Conservation (phyloP, 1,284 basidiomycete genomes). For the Sanghuangporus weigelae region DNA sequence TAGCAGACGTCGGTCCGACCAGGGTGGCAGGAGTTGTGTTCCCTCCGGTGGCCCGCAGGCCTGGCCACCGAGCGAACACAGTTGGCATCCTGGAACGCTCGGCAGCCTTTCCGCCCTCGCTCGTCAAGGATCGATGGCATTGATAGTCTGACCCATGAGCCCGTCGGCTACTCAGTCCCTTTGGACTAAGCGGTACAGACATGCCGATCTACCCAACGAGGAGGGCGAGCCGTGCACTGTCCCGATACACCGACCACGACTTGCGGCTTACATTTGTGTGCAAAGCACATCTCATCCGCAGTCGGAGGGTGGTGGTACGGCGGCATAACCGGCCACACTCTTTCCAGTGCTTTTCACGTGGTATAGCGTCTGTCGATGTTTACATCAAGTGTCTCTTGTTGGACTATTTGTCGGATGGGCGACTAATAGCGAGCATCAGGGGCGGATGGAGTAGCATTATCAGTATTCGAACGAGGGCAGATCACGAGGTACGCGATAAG, state of each 20-base stretch:
- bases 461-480: background rate
- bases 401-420: background rate
- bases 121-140: background rate
- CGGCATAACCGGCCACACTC: background rate
- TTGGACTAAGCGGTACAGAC: background rate
- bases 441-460: background rate
- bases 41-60: constrained; percentile 27
- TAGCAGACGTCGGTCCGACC: too few species aligned
- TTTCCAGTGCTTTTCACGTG: background rate
- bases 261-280: background rate
- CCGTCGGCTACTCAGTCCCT: background rate
- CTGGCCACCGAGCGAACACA: background rate
- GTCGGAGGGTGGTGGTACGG: background rate
- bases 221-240: background rate
- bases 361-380: background rate
- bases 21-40: background rate
- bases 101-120: background rate
- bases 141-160: background rate
- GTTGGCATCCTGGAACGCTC: background rate
- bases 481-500: background rate
- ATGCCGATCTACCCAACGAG: background rate
- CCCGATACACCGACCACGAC: background rate
- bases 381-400: background rate
- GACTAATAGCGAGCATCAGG: background rate
- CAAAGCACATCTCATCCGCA: background rate